Evolutionary conservation across 192 early-diverging fungal species (phyloP), one percentile per base, ranked within the genome.

Genomic region (Podila verticillata): DNA sequence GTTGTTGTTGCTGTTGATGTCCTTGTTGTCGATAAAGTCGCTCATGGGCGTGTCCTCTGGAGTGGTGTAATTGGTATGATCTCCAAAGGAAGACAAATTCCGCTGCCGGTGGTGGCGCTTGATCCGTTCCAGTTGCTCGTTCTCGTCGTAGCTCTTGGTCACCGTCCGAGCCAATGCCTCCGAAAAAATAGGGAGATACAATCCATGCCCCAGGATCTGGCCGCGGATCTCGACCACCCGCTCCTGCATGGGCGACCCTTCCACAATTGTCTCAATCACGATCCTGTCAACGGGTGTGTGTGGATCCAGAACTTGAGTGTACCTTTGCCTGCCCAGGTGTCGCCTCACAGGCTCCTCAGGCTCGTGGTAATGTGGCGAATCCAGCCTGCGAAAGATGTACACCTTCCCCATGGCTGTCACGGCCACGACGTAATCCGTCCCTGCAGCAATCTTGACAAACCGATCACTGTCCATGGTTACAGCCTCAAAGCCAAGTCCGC

Each of bases 141-240:
- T 54, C 22, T 78, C 74, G 19, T 78, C 74, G 54, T 78, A 78
- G 2, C 68, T 63, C 57, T 48, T 57, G 19, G 74, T 78, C 22
- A 78, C 49, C 4, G 74, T 70, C 2, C 51, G 47, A 5, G 63
- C 24, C 20, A 78, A 36, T 1, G 74, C 74, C 29, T 78, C 74
- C 9, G 74, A 66, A 62, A 78, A 78, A 34, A 78, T 70, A 20
- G 74, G 74, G n/a, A 78, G 49, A 36, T 61, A 54, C 39, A 78
- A 24, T 13, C 74, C 74, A 26, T 51, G 61, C 0, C 74, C 74
- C 19, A 78, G 7, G 28, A 78, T 66, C 30, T 49, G 22, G 15
- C 68, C 68, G 5, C 63, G 44, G 2, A 78, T 65, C 32, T 78
- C 74, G 4, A 70, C 56, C 8, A 70, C 74, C 1, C 68, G 74